These are phyloP conservation scores for Xylaria multiplex DNA, from an alignment of 2,329 filamentous ascomycete species.

Conservation along the genomic window DNA sequence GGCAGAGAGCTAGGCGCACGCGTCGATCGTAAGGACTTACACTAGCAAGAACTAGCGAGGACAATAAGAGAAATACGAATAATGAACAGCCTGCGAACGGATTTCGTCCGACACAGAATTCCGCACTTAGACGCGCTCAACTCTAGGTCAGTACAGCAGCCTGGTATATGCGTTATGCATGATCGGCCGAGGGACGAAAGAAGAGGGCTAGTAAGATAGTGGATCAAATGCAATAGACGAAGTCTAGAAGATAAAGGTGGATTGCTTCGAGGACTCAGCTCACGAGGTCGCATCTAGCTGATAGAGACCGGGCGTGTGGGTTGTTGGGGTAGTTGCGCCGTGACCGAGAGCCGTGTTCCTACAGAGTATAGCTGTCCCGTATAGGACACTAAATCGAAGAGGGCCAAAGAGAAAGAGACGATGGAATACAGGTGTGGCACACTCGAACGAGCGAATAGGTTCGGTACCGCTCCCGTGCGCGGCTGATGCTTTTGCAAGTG, in stretches of 20 bases:
- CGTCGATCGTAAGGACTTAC: constrained; percentile 6
- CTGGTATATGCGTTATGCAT: constrained; percentile 3
- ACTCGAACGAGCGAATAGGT: constrained; percentile 11
- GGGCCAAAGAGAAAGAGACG: constrained; percentile 18
- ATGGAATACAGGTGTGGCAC: constrained; percentile 17
- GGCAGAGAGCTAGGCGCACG: constrained; percentile 25
- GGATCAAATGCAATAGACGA: constrained; percentile 1
- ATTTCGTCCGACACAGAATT: background rate
- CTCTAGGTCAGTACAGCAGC: background rate
- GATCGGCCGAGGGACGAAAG: background rate
- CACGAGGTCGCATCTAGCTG: constrained; percentile 12
- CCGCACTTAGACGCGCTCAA: background rate
- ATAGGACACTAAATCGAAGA: background rate
- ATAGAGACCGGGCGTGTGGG: constrained; percentile 13
- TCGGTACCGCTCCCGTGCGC: constrained; percentile 21
- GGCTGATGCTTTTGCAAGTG: constrained; percentile 10
- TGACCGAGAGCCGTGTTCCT: constrained; percentile 11
- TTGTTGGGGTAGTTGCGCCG: background rate
- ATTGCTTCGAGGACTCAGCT: background rate
- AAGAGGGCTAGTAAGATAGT: constrained; percentile 3
- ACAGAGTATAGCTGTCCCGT: constrained; percentile 1
- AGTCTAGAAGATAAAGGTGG: background rate
- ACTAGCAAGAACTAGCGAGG: no score
- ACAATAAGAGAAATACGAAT: no score
- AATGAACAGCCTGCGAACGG: background rate